Percentiles rank a stretch among this genome's conserved stretches.
Conservation (phyloP, 106 monocot species). For the Triglochin maritima region DNA sequence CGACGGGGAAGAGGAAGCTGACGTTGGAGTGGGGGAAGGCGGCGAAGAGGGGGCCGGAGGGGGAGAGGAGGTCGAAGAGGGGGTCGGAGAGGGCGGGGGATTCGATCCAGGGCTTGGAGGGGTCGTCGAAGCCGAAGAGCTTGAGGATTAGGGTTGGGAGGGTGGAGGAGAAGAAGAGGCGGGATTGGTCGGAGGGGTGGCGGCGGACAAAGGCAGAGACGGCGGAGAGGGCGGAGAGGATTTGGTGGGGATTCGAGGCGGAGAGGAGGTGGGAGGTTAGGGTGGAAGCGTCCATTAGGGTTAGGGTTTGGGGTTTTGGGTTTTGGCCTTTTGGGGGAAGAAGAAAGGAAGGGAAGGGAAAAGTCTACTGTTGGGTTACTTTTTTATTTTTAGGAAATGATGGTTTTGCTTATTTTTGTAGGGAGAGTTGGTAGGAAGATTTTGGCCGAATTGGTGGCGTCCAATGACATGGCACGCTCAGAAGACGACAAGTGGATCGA, state of each 20-base stretch:
- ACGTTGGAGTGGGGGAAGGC: constrained; percentile 32
- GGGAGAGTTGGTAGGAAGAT: too few relatives aligned
- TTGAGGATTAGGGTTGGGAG: constrained; percentile 67
- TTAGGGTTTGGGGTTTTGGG: too few relatives aligned
- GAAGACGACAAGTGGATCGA: too few relatives aligned
- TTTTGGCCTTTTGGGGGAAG: too few relatives aligned
- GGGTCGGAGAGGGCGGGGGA: constrained; percentile 19
- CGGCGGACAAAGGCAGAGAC: constrained; percentile 49
- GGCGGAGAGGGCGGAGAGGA: constrained; percentile 35
- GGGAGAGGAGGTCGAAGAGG: constrained; percentile 52
- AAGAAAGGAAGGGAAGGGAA: too few relatives aligned
- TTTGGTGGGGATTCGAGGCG: constrained; percentile 29
- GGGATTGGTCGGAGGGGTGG: constrained; percentile 44
- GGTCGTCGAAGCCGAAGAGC: constrained; percentile 66
- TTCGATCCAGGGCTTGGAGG: constrained; percentile 40
- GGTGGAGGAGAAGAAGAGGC: constrained; percentile 70
- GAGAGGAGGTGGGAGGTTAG: constrained; percentile 44
- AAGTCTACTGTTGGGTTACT: too few relatives aligned
- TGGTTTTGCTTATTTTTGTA: too few relatives aligned
- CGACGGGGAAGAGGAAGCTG: constrained; percentile 57
- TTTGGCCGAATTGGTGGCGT: too few relatives aligned
- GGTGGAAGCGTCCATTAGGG: not conserved
- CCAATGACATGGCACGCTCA: too few relatives aligned
- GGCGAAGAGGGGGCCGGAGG: constrained; percentile 42
- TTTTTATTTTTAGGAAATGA: too few relatives aligned